A percentile compares a stretch with the other conserved stretches of the same genome.
Evolutionary conservation across 139 green algal genomes (phyloP).

Genomic region (Tetratostichococcus sp.): DNA sequence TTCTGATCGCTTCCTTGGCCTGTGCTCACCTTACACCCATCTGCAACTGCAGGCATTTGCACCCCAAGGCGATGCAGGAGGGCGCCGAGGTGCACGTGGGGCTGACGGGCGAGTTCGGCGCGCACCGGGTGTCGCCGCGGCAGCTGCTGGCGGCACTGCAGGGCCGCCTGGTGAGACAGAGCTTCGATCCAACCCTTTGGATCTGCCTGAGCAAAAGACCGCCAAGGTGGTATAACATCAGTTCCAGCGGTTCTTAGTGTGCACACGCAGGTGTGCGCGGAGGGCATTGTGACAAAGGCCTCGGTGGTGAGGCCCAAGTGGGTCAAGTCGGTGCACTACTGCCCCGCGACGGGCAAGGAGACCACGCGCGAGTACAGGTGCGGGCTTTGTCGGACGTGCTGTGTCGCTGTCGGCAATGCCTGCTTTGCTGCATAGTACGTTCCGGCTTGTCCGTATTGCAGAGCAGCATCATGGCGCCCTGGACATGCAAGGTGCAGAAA

Average conservation of each 20-base stretch:
- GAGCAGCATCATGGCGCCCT: no score
- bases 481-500: no score
- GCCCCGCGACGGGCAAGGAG: slow-evolving; percentile 64
- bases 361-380: slow-evolving; percentile 68
- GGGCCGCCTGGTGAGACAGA: no score
- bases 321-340: slow-evolving; percentile 86
- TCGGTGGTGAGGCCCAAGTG: slow-evolving; percentile 89
- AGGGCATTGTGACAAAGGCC: slow-evolving; percentile 95
- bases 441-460: no score
- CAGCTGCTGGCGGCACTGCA: slow-evolving; percentile 74
- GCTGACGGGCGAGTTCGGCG: slow-evolving; percentile 89
- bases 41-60: not conserved
- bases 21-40: no score
- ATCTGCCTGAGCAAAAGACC: no score
- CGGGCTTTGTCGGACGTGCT: no score
- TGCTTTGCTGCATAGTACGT: not conserved
- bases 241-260: no score
- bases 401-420: no score
- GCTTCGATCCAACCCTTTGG: no score
- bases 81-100: slow-evolving; percentile 59
- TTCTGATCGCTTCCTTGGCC: no score
- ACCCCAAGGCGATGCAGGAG: slow-evolving; percentile 36
- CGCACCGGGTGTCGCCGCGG: slow-evolving; percentile 76
- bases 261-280: slow-evolving; percentile 84
- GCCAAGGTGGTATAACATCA: no score